Evolutionary conservation across 257 asterid genomes (phyloP), one percentile per base, ranked within the genome.

Genomic region (Gentiana dahurica): DNA sequence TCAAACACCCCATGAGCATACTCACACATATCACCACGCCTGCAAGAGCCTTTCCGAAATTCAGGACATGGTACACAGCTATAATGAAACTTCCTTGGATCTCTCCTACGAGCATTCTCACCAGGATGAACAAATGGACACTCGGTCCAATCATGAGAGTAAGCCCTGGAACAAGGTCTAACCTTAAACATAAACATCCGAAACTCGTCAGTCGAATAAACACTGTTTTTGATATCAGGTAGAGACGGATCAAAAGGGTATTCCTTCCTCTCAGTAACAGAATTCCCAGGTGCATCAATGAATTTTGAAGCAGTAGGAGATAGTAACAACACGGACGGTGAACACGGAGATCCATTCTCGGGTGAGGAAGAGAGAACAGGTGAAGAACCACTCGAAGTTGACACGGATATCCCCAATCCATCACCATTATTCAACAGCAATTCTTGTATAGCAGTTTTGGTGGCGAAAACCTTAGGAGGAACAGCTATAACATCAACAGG

Each of bases 61-160:
- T 91, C 97, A n/a, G 95, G 95, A 59, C 98, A 91, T 12, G 98
- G 97, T 34, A 91, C 97, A 62, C 98, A 91, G 75, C 98, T 91
- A 51, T 91, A 91, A 59, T 85, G 98, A 65, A 54, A 87, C 72
- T 91, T 91, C 55, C 97, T 73, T 1, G 97, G 98, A 68, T 91
- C 98, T 65, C 98, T 77, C 54, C 98, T 68, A 9, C 98, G 89
- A 3, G 98, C 98, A 58, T 87, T 91, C 64, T 91, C 98, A 9
- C 98, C 98, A 4, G 95, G 98, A 69, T 91, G 97, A 54, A 83
- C 97, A 57, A 91, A 91, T 8, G 97, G 98, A 51, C 98, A 91
- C 74, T 87, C 97, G 0, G 98, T 87, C 98, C 98, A 91, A 62
- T 91, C 98, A 59, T 91, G 98, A 58, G 98, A 88, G 60, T 91